Evolutionary conservation across 2,329 filamentous ascomycete species (phyloP).

Genomic region (Cladosporium sp.): DNA sequence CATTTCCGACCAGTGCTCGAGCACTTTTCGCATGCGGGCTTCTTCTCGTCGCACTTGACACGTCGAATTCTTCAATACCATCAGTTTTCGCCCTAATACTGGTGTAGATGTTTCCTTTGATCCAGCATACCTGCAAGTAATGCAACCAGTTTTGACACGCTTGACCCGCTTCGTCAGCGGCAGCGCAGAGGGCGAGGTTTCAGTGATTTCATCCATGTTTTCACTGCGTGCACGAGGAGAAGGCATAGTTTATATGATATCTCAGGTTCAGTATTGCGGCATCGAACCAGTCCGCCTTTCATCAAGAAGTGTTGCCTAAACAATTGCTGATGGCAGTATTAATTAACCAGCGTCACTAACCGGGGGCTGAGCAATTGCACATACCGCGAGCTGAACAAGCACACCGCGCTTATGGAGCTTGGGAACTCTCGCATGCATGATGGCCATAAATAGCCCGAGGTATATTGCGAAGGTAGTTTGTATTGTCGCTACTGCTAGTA

Average conservation of each 20-base stretch:
- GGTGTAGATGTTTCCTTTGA: background rate
- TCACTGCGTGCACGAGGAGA: background rate
- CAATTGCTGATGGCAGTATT: background rate
- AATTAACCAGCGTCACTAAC: background rate
- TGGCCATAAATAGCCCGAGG: background rate
- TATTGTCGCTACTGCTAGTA: background rate
- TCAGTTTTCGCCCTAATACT: background rate
- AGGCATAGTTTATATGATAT: background rate
- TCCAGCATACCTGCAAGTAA: slow-evolving; percentile 19
- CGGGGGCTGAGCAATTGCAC: background rate
- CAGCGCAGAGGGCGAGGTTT: background rate
- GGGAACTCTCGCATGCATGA: background rate
- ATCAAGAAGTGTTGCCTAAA: background rate
- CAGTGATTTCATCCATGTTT: background rate
- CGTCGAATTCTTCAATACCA: slow-evolving; percentile 55
- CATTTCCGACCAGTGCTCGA: slow-evolving; percentile 55
- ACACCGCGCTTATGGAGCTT: background rate
- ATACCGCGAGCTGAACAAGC: background rate
- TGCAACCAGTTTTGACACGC: slow-evolving; percentile 20
- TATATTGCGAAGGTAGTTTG: background rate
- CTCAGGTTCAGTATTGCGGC: background rate
- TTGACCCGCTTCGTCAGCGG: slow-evolving; percentile 1
- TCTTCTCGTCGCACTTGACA: slow-evolving; percentile 51
- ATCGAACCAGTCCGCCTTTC: background rate
- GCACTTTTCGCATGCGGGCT: slow-evolving; percentile 53